phyloP scores from a whole-genome alignment of 176 grass and related monocot species.

The Raddia guianensis region DNA sequence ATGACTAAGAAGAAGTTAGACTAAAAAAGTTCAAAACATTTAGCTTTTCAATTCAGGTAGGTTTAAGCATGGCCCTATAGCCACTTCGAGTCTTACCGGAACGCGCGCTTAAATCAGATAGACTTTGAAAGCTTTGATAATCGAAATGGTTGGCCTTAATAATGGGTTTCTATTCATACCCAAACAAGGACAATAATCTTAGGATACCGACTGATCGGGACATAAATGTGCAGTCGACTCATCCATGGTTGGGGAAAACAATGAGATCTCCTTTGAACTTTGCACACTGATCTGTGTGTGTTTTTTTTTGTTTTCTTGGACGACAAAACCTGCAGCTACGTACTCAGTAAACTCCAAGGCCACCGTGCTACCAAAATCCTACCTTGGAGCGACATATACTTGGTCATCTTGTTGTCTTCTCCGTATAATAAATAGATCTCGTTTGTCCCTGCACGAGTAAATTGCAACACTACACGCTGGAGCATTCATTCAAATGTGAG shows the following conservation, averaged over 20 bases:
- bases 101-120: no score
- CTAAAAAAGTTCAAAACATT: no score
- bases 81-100: no score
- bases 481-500: slow-evolving; percentile 30
- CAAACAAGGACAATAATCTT: no score
- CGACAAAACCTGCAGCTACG: neutral
- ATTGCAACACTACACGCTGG: slow-evolving; percentile 39
- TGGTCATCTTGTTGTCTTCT: neutral
- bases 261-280: neutral
- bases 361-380: neutral
- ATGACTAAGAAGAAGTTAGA: no score
- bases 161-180: no score
- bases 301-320: neutral
- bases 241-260: neutral
- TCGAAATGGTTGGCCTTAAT: no score
- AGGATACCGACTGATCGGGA: neutral
- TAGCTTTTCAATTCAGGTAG: no score
- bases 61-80: no score
- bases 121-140: no score
- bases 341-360: slow-evolving; percentile 1
- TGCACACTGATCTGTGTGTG: neutral
- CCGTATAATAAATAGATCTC: neutral
- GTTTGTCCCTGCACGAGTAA: slow-evolving; percentile 31
- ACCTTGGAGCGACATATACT: neutral
- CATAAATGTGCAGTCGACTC: neutral